phyloP scores from a whole-genome alignment of 2,329 filamentous ascomycete species.

The Hymenoscyphus fructigenus region DNA sequence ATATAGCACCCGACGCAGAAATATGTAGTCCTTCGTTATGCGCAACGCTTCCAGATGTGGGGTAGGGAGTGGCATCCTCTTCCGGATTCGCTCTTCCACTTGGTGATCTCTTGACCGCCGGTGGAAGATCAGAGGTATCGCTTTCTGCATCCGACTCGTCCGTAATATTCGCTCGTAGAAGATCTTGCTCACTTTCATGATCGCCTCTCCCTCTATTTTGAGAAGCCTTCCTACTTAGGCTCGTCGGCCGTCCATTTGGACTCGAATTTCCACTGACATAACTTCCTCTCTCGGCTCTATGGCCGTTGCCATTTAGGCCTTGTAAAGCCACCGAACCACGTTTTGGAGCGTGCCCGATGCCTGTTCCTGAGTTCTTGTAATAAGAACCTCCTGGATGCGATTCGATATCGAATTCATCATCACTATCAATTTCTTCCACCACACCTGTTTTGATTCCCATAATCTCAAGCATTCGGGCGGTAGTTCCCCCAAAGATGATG shows the following conservation, averaged over 20 bases:
- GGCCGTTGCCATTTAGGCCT: constrained; percentile 52
- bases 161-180: constrained; percentile 52
- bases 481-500: constrained; percentile 98
- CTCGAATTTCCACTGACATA: constrained; percentile 41
- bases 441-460: constrained; percentile 94
- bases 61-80: constrained; percentile 29
- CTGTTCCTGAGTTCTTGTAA: constrained; percentile 72
- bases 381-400: constrained; percentile 47
- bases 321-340: constrained; percentile 48
- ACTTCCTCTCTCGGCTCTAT: constrained; percentile 26
- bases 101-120: constrained; percentile 47
- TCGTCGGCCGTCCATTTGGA: constrained; percentile 40
- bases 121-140: constrained; percentile 65
- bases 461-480: constrained; percentile 96
- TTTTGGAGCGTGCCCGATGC: constrained; percentile 74
- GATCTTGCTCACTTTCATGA: constrained; percentile 55
- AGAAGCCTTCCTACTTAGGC: constrained; percentile 54
- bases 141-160: constrained; percentile 61
- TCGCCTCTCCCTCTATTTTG: constrained; percentile 36
- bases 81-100: constrained; percentile 14
- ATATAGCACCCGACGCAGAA: constrained; percentile 70
- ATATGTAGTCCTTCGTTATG: constrained; percentile 45
- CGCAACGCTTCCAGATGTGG: constrained; percentile 33
- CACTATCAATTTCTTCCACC: constrained; percentile 93
- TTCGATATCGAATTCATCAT: constrained; percentile 96